phyloP scores from a whole-genome alignment of 176 grass and related monocot genomes.

The Themeda triandra region DNA sequence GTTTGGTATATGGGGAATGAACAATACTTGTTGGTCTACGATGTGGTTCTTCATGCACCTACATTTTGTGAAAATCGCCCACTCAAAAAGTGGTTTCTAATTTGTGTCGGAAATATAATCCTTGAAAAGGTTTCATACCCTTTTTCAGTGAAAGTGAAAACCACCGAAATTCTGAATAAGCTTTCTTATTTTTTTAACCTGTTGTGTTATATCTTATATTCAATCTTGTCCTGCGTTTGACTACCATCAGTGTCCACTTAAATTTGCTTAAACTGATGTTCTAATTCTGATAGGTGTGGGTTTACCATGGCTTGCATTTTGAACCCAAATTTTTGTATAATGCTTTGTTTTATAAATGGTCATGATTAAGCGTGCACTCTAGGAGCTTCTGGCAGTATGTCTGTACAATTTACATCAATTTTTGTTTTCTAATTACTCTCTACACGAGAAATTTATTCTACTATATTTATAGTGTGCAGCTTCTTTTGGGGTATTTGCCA shows the following conservation, averaged over 20 bases:
- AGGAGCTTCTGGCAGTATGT: neutral
- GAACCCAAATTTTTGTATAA: neutral
- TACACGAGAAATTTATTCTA: slow-evolving; percentile 58
- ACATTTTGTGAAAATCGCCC: neutral
- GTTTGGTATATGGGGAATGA: neutral
- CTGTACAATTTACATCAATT: neutral
- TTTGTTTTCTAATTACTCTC: slow-evolving; percentile 2
- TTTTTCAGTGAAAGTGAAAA: neutral
- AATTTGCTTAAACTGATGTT: neutral
- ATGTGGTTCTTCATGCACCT: neutral
- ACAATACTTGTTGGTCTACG: neutral
- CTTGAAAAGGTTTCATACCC: neutral
- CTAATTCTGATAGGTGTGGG: neutral
- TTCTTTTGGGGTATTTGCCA: slow-evolving; percentile 95
- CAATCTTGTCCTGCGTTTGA: neutral
- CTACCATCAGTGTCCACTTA: neutral
- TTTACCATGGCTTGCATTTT: slow-evolving; percentile 2
- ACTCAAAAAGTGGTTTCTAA: neutral
- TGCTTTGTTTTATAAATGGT: neutral
- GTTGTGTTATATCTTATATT: neutral
- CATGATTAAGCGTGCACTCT: neutral
- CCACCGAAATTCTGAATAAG: neutral
- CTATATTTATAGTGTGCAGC: slow-evolving; percentile 94
- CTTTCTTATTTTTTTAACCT: neutral
- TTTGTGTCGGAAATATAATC: neutral